phyloP scores from a whole-genome alignment of 2,329 filamentous ascomycete species.

The Simplicillium sp. region DNA sequence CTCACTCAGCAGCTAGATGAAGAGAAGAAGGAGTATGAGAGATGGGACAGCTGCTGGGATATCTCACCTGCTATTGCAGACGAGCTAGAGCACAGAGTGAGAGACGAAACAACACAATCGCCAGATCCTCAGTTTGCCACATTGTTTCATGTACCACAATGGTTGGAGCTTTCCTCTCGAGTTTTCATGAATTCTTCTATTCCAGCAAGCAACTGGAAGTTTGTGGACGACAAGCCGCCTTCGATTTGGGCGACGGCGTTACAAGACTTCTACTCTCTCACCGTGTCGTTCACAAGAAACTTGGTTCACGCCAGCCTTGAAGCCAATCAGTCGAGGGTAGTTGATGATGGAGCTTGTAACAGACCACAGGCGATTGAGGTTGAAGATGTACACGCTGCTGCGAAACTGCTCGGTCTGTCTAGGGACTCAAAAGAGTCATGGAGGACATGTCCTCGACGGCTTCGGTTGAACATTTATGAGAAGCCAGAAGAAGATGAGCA shows the following conservation, averaged over 20 bases:
- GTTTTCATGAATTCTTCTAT: conserved; percentile 68
- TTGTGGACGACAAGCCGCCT: conserved; percentile 50
- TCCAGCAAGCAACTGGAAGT: conserved; percentile 58
- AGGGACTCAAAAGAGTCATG: conserved; percentile 31
- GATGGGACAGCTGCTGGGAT: conserved; percentile 58
- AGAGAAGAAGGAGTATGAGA: conserved; percentile 45
- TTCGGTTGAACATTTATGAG: conserved; percentile 37
- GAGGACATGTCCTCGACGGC: conserved; percentile 35
- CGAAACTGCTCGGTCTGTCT: conserved; percentile 34
- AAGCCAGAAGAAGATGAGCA: conserved; percentile 18
- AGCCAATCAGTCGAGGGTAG: too few relatives aligned
- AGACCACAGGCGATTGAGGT: conserved; percentile 17
- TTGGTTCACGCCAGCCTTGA: conserved; percentile 56
- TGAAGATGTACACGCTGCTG: conserved; percentile 40
- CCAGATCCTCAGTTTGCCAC: conserved; percentile 35
- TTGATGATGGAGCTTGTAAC: too few relatives aligned
- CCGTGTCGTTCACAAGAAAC: conserved; percentile 57
- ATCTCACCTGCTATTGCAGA: conserved; percentile 36
- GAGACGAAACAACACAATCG: conserved; percentile 8
- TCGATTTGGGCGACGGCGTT: conserved; percentile 67
- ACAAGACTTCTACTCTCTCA: conserved; percentile 64
- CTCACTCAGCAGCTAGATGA: conserved; percentile 56
- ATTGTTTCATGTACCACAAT: conserved; percentile 49
- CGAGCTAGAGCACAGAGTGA: conserved; percentile 12
- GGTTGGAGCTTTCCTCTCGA: conserved; percentile 53